A percentile compares a stretch with the other conserved stretches of the same genome.
Conservation (phyloP, 306 rosid species). For the Carpinus fangiana region DNA sequence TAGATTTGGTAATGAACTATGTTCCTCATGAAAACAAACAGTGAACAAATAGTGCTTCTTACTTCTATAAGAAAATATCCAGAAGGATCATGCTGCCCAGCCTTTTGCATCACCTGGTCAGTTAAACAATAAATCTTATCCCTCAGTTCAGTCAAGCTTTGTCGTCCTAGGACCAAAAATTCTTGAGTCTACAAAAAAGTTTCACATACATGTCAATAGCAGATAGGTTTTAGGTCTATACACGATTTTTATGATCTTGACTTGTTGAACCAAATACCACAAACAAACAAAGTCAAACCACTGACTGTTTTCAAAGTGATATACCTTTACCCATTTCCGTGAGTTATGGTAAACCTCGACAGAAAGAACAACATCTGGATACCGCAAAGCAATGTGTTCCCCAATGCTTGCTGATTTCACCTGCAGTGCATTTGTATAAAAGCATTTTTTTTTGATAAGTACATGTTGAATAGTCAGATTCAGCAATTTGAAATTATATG, state of each 20-base stretch:
- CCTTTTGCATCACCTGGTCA: conserved; percentile 75
- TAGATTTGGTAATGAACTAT: conserved; percentile 17
- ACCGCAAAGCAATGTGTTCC: conserved; percentile 47
- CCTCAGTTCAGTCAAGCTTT: conserved; percentile 66
- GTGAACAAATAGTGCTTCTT: conserved; percentile 17
- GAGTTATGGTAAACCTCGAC: conserved; percentile 78
- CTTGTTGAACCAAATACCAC: not conserved
- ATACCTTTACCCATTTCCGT: conserved; percentile 75
- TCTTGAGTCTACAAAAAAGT: conserved; percentile 65
- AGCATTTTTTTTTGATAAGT: conserved; percentile 1
- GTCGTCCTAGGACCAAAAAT: conserved; percentile 76
- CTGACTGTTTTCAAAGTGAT: not conserved
- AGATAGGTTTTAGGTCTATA: not conserved
- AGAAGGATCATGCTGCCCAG: conserved; percentile 68
- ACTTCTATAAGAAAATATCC: conserved; percentile 93
- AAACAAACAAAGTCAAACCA: not conserved
- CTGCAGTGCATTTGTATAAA: conserved; percentile 40
- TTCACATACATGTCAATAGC: conserved; percentile 15
- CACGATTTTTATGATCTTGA: conserved; percentile 15
- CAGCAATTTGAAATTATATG: not conserved
- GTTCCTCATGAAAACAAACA: conserved; percentile 29
- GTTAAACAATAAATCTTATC: conserved; percentile 77
- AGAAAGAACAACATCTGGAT: conserved; percentile 70
- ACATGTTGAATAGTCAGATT: conserved; percentile 14
- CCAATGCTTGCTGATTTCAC: conserved; percentile 47